Base-by-base conservation (phyloP, 495 filamentous ascomycete species). In the Podospora tetraspora region DNA sequence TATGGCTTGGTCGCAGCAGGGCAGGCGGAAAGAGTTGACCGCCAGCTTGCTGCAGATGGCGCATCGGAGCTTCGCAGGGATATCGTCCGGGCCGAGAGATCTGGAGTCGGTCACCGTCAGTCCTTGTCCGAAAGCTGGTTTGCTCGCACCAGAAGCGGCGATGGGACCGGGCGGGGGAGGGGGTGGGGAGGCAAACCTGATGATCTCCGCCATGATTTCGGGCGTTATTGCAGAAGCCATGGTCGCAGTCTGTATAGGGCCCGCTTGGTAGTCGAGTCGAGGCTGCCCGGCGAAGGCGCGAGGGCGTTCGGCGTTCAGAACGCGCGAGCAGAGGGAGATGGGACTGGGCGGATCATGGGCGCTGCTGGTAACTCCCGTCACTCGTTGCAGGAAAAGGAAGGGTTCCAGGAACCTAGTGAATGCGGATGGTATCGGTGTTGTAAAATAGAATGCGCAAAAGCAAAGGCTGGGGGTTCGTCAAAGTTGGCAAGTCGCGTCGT, bases 1-100 rank as follows among this genome's bases (percentile, higher is more conserved):
- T 66, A 97, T 96, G 25, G 91, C 88, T 73, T 97, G 93, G 75
- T 97, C 94, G 78, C 95, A 99, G 78, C 95, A 99, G 8, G 94
- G 93, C 12, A 97, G 81, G 32, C 92, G 89, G 72, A 93, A 96
- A 2, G 94, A 92, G 75, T 97, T 94, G 68, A 94, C 81, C n/a
- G 92, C 93, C 57, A 98, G 84, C 75, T 91, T 92, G 78, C 89
- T 95, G 80, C 95, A 98, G 68, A 91, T 91, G 56, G 92, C 93
- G 81, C 95, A 99, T 76, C 93, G 88, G 63, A 98, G 86, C 86
- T 97, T 97, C 74, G 91, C 91, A 13, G 95, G 95, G 72, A 97
- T 91, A 29, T 96, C 92, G 64, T 94, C 92, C 67, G 90, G 88
- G 13, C 88, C 82, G 30, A 98, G 84, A 66, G 90, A 90, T 77